phyloP scores from a whole-genome alignment of 495 filamentous ascomycete genomes.

The Penicillium psychrofluorescens region DNA sequence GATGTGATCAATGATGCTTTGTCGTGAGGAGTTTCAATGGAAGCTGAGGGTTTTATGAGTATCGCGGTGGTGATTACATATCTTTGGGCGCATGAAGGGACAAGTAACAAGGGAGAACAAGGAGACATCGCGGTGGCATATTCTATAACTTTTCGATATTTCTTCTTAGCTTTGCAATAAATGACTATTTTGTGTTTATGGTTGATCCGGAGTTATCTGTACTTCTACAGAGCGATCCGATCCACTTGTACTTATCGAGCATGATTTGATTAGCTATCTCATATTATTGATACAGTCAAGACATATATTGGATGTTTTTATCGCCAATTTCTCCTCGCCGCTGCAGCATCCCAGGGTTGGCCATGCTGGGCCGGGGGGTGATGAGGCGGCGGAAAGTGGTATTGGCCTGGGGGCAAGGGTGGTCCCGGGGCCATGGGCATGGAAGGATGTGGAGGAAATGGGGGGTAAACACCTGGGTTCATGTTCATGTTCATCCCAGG shows the following conservation, averaged over 20 bases:
- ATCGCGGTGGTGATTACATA: too few species aligned
- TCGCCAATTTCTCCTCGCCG: constrained; percentile 14
- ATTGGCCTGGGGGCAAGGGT: constrained; percentile 29
- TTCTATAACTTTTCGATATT: too few species aligned
- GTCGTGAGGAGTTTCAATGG: constrained; percentile 1
- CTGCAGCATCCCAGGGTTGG: constrained; percentile 11
- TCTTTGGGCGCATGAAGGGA: too few species aligned
- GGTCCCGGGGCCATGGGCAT: constrained; percentile 18
- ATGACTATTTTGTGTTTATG: too few species aligned
- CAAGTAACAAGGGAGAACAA: too few species aligned
- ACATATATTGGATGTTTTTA: constrained; percentile 3
- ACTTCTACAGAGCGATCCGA: too few species aligned
- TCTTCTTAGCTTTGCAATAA: too few species aligned
- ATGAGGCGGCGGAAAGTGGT: constrained; percentile 33
- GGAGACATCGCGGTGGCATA: too few species aligned
- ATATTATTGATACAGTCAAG: constrained; percentile 1
- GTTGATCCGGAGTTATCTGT: too few species aligned
- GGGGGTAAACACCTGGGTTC: constrained; percentile 3
- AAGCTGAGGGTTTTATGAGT: too few species aligned
- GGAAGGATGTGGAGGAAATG: constrained; percentile 19
- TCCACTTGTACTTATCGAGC: too few species aligned
- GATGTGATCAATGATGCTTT: constrained; percentile 16
- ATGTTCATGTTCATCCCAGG: neutral
- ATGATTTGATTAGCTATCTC: too few species aligned
- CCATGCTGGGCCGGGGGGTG: constrained; percentile 12